Evolutionary conservation across 2,329 filamentous ascomycete species (phyloP), one percentile per base, ranked within the genome.

Genomic region (Bipolaris zeicola): DNA sequence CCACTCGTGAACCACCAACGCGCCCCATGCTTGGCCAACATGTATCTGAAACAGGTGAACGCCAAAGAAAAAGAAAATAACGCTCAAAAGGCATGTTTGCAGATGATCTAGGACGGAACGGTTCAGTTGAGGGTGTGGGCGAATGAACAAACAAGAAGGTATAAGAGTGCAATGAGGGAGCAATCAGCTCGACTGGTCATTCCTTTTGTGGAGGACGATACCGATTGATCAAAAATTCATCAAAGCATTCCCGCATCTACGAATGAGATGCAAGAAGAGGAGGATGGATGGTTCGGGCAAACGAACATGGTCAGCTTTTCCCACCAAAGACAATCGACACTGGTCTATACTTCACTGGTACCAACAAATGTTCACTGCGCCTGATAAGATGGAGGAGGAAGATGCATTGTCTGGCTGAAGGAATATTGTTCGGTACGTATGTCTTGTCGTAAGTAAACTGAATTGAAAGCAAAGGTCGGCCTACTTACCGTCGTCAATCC

Each of bases 41-140:
- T 31, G 28, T 31, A 31, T 44, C 38, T 65, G 69, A 70, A 68
- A 70, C 69, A 60, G 51, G 66, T 63, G 59, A 58, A 60, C 54
- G 59, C 42, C 20, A 42, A 24, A 26, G 22, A 64, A 64, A 66
- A 60, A 20, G 37, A 45, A 44, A 55, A 20, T 37, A 48, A 18
- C 28, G 42, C 39, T n/a, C 37, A 41, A n/a, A 47, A 39, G 18
- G 16, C 20, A 13, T 26, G 18, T 22, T 24, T 28, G 16, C 46
- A 45, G 39, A 20, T 33, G 28, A 45, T 24, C 26, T 28, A 62
- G 50, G 55, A 54, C 49, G 20, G 49, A 63, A 52, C 38, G 50
- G 18, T 38, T 46, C 31, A 37, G 16, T 47, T 13, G 11, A 41
- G n/a, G 7, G 28, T 33, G 18, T 38, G 10, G 7, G 28, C 33